These are phyloP conservation scores for Alternaria gansuensis DNA, from an alignment of 2,329 filamentous ascomycete species.

Conservation along the genomic window DNA sequence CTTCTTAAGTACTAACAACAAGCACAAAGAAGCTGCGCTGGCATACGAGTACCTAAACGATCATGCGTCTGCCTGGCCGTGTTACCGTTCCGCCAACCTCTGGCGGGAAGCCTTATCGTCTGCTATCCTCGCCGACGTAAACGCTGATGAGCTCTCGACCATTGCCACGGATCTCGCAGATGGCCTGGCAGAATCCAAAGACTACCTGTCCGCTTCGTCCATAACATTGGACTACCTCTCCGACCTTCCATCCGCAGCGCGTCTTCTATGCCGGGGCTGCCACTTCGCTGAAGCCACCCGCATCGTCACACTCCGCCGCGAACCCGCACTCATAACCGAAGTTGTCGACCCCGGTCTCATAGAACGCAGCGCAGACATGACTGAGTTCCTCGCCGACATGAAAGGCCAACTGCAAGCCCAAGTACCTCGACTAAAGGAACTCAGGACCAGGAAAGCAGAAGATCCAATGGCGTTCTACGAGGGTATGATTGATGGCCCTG, in stretches of 20 bases:
- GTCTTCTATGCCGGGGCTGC: slow-evolving; percentile 85
- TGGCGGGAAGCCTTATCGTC: slow-evolving; percentile 92
- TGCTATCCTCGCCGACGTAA: slow-evolving; percentile 71
- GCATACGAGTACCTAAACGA: slow-evolving; percentile 87
- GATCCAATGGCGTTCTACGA: slow-evolving; percentile 92
- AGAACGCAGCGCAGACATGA: slow-evolving; percentile 82
- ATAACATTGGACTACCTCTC: slow-evolving; percentile 83
- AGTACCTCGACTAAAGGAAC: slow-evolving; percentile 82
- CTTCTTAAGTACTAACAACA: slow-evolving; percentile 76
- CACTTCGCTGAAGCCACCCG: slow-evolving; percentile 90
- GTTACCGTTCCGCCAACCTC: slow-evolving; percentile 83
- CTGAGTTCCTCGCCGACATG: slow-evolving; percentile 93
- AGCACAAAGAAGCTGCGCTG: slow-evolving; percentile 85
- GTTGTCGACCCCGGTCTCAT: slow-evolving; percentile 81
- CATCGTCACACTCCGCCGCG: slow-evolving; percentile 69
- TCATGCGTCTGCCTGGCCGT: slow-evolving; percentile 76
- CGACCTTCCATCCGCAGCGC: slow-evolving; percentile 74
- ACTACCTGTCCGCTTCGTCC: slow-evolving; percentile 79
- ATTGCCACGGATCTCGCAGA: slow-evolving; percentile 81
- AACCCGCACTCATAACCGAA: slow-evolving; percentile 69
- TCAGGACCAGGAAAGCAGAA: slow-evolving; percentile 79
- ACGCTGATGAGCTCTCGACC: slow-evolving; percentile 66
- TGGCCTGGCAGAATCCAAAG: slow-evolving; percentile 81
- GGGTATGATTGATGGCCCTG: slow-evolving; percentile 59
- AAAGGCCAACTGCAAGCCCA: slow-evolving; percentile 84